Percentiles rank a stretch among this genome's conserved stretches.
phyloP scores from a whole-genome alignment of 352 stramenopile species.

The Phytophthora meadii region DNA sequence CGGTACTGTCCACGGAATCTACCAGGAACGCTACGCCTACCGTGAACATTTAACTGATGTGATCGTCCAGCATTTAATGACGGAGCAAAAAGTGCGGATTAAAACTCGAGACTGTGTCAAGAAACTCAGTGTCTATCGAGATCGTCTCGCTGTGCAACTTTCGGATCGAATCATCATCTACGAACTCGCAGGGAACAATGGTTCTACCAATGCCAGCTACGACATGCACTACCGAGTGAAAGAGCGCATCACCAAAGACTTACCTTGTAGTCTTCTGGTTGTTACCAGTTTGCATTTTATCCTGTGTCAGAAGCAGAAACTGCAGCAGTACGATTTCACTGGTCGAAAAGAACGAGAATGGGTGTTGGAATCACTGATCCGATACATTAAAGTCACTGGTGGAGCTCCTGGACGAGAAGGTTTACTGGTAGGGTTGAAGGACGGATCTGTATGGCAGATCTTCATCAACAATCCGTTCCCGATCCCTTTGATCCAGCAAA shows the following conservation, averaged over 20 bases:
- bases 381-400: slow-evolving; percentile 93
- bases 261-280: slow-evolving; percentile 89
- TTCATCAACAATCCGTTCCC: slow-evolving; percentile 97
- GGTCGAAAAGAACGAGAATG: slow-evolving; percentile 88
- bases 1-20: slow-evolving; percentile 92
- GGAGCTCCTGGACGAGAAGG: slow-evolving; percentile 90
- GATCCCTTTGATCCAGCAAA: slow-evolving; percentile 91
- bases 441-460: slow-evolving; percentile 92
- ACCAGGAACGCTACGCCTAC: slow-evolving; percentile 94
- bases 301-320: slow-evolving; percentile 92
- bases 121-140: slow-evolving; percentile 93
- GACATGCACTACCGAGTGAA: slow-evolving; percentile 95
- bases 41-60: slow-evolving; percentile 95
- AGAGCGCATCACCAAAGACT: slow-evolving; percentile 86
- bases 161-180: slow-evolving; percentile 96
- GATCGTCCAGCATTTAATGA: slow-evolving; percentile 95
- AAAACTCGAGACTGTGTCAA: slow-evolving; percentile 95
- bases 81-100: slow-evolving; percentile 95
- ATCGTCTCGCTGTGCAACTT: slow-evolving; percentile 93
- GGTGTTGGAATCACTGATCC: slow-evolving; percentile 89
- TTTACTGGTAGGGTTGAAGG: slow-evolving; percentile 92
- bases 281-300: slow-evolving; percentile 93
- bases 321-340: slow-evolving; percentile 93
- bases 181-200: slow-evolving; percentile 86
- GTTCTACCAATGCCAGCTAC: slow-evolving; percentile 54